Evolutionary conservation across 345 rosid species (phyloP).

Genomic region (Eucalyptus victrix): DNA sequence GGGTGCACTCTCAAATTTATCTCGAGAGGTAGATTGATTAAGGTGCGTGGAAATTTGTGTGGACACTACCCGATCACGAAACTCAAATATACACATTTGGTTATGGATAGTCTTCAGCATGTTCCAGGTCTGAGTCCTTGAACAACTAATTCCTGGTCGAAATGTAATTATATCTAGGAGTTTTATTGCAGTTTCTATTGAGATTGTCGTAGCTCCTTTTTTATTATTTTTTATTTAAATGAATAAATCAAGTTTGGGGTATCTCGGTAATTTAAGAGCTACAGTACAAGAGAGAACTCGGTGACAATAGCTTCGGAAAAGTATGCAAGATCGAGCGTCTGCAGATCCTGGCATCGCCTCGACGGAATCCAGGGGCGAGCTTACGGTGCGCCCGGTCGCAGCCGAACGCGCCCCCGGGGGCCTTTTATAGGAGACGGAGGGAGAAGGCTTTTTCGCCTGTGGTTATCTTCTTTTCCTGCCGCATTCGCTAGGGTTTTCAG

Average conservation of each 20-base stretch:
- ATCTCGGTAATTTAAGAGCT: neutral
- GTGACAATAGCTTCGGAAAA: neutral
- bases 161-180: neutral
- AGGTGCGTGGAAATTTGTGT: neutral
- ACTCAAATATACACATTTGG: no score
- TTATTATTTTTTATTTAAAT: no score
- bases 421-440: constrained; percentile 29
- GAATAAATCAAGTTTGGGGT: no score
- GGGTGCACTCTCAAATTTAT: neutral
- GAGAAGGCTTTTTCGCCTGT: neutral
- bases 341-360: neutral
- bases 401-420: neutral
- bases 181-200: neutral
- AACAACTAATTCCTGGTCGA: neutral
- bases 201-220: no score
- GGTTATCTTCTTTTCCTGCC: constrained; percentile 11
- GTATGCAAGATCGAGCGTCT: neutral
- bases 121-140: neutral
- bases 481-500: constrained; percentile 42
- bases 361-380: neutral
- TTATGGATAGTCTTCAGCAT: neutral
- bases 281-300: neutral
- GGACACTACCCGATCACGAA: neutral
- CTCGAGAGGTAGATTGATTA: fast-evolving
- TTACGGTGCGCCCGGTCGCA: neutral